phyloP scores from a whole-genome alignment of 768 basidiomycete species.

The Hericium coralloides region DNA sequence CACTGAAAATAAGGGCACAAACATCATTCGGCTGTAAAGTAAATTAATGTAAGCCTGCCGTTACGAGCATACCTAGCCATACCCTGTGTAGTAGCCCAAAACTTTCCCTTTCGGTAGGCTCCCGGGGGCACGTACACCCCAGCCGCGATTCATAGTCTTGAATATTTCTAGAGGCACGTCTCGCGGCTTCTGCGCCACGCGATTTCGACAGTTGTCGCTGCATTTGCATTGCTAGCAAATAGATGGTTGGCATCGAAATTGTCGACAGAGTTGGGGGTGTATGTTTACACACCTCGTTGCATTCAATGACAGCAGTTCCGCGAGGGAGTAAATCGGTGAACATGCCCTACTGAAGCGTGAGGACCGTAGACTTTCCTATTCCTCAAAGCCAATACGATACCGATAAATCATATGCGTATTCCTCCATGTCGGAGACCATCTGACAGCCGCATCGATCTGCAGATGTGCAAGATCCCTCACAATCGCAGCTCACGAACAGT shows the following conservation, averaged over 20 bases:
- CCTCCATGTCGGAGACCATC: slow-evolving; percentile 28
- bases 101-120: slow-evolving; percentile 45
- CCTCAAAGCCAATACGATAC: slow-evolving; percentile 1
- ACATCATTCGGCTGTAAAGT: slow-evolving; percentile 36
- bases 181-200: slow-evolving; percentile 52
- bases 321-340: slow-evolving; percentile 34
- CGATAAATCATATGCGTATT: slow-evolving; percentile 38
- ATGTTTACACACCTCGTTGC: slow-evolving; percentile 38
- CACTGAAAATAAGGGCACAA: slow-evolving; percentile 12
- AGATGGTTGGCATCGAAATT: background rate
- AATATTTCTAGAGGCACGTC: slow-evolving; percentile 55
- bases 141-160: slow-evolving; percentile 49
- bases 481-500: slow-evolving; percentile 37
- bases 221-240: slow-evolving; percentile 34
- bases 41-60: background rate
- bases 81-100: slow-evolving; percentile 66
- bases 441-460: slow-evolving; percentile 40
- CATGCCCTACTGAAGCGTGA: slow-evolving; percentile 30
- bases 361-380: background rate
- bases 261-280: background rate
- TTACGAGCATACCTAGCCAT: slow-evolving; percentile 13
- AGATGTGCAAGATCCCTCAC: slow-evolving; percentile 24
- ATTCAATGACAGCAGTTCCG: slow-evolving; percentile 53
- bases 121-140: slow-evolving; percentile 49
- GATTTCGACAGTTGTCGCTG: slow-evolving; percentile 41